Percentiles rank a stretch among this genome's conserved stretches.
Evolutionary conservation across 2,329 filamentous ascomycete species (phyloP).

Genomic region (Nigrospora osmanthi): DNA sequence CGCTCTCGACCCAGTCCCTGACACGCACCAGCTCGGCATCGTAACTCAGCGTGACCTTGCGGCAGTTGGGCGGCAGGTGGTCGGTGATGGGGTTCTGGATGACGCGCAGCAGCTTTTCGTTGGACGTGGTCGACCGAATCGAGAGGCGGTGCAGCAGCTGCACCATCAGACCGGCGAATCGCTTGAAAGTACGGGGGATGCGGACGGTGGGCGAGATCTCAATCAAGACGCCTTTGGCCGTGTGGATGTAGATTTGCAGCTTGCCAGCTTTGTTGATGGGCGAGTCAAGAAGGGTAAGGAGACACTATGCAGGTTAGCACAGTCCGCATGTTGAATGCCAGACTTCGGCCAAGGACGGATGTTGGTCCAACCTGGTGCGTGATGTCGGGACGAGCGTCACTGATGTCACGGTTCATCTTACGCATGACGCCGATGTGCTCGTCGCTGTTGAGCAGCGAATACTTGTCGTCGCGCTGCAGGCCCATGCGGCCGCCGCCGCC

Average conservation of each 20-base stretch:
- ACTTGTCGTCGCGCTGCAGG: constrained; percentile 79
- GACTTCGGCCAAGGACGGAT: constrained; percentile 9
- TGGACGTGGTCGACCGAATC: constrained; percentile 91
- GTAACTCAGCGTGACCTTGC: constrained; percentile 94
- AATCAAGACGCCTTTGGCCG: constrained; percentile 92
- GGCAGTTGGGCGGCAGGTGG: constrained; percentile 91
- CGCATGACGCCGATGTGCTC: constrained; percentile 99
- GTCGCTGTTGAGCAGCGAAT: constrained; percentile 94
- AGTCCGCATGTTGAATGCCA: constrained; percentile 39
- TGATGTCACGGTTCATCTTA: constrained; percentile 99
- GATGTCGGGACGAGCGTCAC: constrained; percentile 94
- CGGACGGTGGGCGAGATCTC: constrained; percentile 97
- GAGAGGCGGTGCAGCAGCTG: constrained; percentile 92
- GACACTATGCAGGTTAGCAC: constrained; percentile 55
- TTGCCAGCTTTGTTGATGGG: constrained; percentile 97
- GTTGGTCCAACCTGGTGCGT: constrained; percentile 78
- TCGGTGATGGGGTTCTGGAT: constrained; percentile 98
- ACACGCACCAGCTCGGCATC: constrained; percentile 83
- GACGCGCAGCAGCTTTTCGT: constrained; percentile 94
- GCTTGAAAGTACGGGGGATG: constrained; percentile 97
- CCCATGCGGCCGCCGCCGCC: constrained; percentile 52
- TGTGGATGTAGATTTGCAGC: constrained; percentile 98
- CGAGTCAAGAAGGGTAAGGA: constrained; percentile 93
- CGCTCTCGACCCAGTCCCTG: constrained; percentile 76
- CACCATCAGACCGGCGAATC: constrained; percentile 97